Percentiles rank a stretch among this genome's conserved stretches.
Evolutionary conservation across 2,329 filamentous ascomycete species (phyloP).

Genomic region (Aureobasidium mangrovei): DNA sequence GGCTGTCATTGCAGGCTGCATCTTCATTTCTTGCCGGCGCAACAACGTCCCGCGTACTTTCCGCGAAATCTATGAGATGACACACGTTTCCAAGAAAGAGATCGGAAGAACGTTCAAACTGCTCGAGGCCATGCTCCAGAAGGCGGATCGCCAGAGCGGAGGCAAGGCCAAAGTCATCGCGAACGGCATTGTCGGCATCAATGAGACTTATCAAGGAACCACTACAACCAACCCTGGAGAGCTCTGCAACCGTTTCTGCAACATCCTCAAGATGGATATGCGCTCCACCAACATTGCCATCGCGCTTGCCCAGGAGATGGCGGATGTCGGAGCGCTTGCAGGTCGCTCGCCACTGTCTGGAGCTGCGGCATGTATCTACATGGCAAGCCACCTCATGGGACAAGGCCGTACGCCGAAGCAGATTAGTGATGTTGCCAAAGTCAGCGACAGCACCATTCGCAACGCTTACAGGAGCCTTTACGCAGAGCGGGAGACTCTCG

Average conservation of each 20-base stretch:
- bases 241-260: conserved; percentile 84
- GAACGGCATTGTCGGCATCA: conserved; percentile 31
- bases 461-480: conserved; percentile 89
- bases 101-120: conserved; percentile 93
- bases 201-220: conserved; percentile 17
- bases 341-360: conserved; percentile 91
- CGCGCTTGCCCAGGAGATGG: conserved; percentile 68
- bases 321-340: conserved; percentile 68
- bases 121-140: conserved; percentile 78
- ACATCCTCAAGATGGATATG: conserved; percentile 65
- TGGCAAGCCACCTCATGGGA: conserved; percentile 80
- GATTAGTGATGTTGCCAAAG: conserved; percentile 74
- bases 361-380: conserved; percentile 92
- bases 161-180: conserved; percentile 21
- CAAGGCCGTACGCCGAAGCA: conserved; percentile 73
- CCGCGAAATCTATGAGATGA: conserved; percentile 86
- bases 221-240: conserved; percentile 26
- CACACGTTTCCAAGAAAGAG: conserved; percentile 92
- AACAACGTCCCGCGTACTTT: conserved; percentile 82
- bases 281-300: conserved; percentile 72
- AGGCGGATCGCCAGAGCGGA: conserved; percentile 53
- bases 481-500: conserved; percentile 60
- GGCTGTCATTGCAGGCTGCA: conserved; percentile 87
- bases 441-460: conserved; percentile 94
- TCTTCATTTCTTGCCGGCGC: conserved; percentile 95